phyloP scores from a whole-genome alignment of 164 flowering plant species.

The Dillenia suffruticosa region DNA sequence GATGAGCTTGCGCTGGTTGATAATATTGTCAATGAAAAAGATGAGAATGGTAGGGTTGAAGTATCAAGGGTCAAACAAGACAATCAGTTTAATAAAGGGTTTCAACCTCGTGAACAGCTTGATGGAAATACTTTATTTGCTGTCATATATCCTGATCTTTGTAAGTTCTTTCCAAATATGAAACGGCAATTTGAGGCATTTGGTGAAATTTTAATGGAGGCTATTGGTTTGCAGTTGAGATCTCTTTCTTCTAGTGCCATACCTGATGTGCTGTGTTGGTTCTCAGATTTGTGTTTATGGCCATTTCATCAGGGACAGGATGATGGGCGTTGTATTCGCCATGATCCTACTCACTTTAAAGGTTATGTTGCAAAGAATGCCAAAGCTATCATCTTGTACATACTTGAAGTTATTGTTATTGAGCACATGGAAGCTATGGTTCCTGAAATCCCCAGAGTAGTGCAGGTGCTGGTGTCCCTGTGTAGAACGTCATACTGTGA shows the following conservation, averaged over 20 bases:
- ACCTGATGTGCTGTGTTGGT: constrained; percentile 86
- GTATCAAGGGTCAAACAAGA: constrained; percentile 13
- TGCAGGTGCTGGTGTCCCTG: constrained; percentile 60
- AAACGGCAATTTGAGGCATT: constrained; percentile 64
- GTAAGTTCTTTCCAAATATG: constrained; percentile 71
- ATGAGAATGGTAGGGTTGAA: constrained; percentile 19
- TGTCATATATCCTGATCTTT: constrained; percentile 65
- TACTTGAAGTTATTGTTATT: constrained; percentile 69
- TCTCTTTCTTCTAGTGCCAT: constrained; percentile 49
- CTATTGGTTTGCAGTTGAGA: constrained; percentile 76
- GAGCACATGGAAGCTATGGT: constrained; percentile 94
- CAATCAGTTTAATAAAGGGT: constrained; percentile 10
- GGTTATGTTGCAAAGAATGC: constrained; percentile 83
- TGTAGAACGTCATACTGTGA: constrained; percentile 71
- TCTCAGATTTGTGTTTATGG: constrained; percentile 77
- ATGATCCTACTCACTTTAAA: constrained; percentile 34
- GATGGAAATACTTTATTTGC: constrained; percentile 37
- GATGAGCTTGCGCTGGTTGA: constrained; percentile 76
- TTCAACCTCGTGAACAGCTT: constrained; percentile 18
- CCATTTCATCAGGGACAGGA: constrained; percentile 40
- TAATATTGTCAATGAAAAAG: constrained; percentile 31
- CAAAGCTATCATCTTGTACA: constrained; percentile 62
- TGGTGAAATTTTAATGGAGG: constrained; percentile 74
- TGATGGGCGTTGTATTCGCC: constrained; percentile 15
- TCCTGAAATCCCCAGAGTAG: constrained; percentile 77